Conservation (phyloP, 2,329 filamentous ascomycete genomes). For the Neofusicoccum parvum region DNA sequence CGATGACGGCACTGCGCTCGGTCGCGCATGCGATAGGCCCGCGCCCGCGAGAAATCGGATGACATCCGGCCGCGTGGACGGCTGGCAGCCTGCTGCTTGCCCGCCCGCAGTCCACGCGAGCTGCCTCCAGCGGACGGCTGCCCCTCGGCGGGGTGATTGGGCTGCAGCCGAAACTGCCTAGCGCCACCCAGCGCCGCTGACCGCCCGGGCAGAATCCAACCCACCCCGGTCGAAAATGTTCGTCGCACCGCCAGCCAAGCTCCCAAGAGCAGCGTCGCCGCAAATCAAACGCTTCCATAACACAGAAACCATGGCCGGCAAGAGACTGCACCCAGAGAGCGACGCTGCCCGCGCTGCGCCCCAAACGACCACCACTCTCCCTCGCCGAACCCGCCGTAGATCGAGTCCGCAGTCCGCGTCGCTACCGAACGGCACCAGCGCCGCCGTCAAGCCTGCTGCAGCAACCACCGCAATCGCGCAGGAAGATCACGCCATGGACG, state of each 20-base stretch:
- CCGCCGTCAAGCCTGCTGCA: not conserved
- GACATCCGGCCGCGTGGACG: not conserved
- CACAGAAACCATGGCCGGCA: slow-evolving; percentile 8
- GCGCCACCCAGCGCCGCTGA: not conserved
- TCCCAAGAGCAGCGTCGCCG: not conserved
- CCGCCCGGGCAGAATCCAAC: slow-evolving; percentile 3
- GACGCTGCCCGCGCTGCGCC: not conserved
- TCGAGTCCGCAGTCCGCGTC: not conserved
- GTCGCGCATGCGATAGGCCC: not conserved
- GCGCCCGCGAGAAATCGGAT: not conserved
- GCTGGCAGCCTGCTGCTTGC: not conserved
- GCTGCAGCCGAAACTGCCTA: not conserved
- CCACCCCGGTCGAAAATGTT: slow-evolving; percentile 18
- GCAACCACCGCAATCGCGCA: not conserved
- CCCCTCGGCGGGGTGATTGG: slow-evolving; percentile 18
- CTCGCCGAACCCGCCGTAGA: not conserved
- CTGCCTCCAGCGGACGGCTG: not conserved
- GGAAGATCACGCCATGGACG: not conserved
- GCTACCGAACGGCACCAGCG: not conserved
- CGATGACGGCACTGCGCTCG: not conserved
- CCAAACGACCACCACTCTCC: not conserved
- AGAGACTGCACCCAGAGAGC: not conserved
- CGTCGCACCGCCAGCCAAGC: not conserved
- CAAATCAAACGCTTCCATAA: not conserved
- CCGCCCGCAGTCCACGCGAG: not conserved